A percentile compares a stretch with the other conserved stretches of the same genome.
phyloP scores from a whole-genome alignment of 768 basidiomycete species.

The Termitomyces sp. region DNA sequence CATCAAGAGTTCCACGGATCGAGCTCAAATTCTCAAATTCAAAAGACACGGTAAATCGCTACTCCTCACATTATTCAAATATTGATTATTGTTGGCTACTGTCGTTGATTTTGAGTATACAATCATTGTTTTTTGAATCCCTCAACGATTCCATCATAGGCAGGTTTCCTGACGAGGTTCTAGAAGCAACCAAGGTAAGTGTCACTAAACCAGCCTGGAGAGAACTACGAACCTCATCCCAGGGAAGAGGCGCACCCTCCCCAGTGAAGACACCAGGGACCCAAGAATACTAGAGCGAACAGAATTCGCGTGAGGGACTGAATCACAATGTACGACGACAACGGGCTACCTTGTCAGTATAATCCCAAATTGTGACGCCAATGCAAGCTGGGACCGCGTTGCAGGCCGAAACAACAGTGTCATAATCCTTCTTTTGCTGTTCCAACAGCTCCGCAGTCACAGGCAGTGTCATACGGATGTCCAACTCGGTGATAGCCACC shows the following conservation, averaged over 20 bases:
- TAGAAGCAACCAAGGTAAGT: constrained; percentile 4
- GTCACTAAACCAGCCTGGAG: background rate
- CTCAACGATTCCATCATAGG: constrained; percentile 39
- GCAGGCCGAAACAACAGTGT: constrained; percentile 49
- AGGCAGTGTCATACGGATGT: constrained; percentile 56
- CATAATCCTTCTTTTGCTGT: constrained; percentile 56
- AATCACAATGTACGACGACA: background rate
- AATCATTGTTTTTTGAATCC: constrained; percentile 13
- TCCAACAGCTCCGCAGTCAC: constrained; percentile 40
- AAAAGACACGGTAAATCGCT: no score
- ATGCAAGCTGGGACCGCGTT: constrained; percentile 34
- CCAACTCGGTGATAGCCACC: constrained; percentile 65
- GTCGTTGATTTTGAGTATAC: background rate
- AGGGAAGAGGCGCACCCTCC: constrained; percentile 30
- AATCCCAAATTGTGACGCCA: constrained; percentile 44
- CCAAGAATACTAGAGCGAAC: constrained; percentile 29
- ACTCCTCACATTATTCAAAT: no score
- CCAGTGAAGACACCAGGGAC: constrained; percentile 32
- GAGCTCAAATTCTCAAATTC: background rate
- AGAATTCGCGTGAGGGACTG: background rate
- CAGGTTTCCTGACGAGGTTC: constrained; percentile 37
- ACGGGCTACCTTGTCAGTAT: constrained; percentile 30
- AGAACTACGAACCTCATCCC: constrained; percentile 4
- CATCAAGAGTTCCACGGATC: background rate
- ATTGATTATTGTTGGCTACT: background rate